phyloP scores from a whole-genome alignment of 2,329 filamentous ascomycete species.

The Diplodia intermedia region DNA sequence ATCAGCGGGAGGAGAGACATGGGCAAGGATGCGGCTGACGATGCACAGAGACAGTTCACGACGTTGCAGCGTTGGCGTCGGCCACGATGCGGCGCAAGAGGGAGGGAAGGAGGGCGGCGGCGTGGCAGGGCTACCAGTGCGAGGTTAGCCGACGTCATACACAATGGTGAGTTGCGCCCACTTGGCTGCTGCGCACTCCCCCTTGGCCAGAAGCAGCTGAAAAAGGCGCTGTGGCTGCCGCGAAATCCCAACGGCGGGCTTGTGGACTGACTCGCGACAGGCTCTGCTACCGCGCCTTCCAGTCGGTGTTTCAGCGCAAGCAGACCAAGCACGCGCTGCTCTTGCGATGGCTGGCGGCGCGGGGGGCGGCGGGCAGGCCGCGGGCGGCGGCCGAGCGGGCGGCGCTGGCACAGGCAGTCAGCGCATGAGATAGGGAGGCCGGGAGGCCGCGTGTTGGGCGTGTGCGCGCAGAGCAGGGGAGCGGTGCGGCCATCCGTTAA shows the following conservation, averaged over 20 bases:
- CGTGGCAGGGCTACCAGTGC: constrained; percentile 19
- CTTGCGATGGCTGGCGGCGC: constrained; percentile 68
- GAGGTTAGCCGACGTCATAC: constrained; percentile 32
- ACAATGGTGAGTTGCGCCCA: constrained; percentile 30
- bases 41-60: constrained; percentile 28
- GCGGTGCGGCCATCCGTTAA: constrained; percentile 17
- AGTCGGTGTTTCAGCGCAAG: constrained; percentile 69
- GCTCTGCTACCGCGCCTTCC: constrained; percentile 74
- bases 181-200: constrained; percentile 15
- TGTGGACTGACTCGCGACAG: constrained; percentile 49
- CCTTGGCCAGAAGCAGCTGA: constrained; percentile 20
- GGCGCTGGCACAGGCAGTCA: constrained; percentile 12
- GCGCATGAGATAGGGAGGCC: constrained; percentile 24
- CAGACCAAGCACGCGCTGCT: constrained; percentile 73
- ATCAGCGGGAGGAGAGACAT: constrained; percentile 31
- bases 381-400: constrained; percentile 15
- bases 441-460: constrained; percentile 16
- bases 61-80: constrained; percentile 23
- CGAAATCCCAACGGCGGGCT: constrained; percentile 23
- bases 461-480: constrained; percentile 8
- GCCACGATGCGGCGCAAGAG: constrained; percentile 28
- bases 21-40: constrained; percentile 25
- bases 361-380: background rate
- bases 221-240: constrained; percentile 13
- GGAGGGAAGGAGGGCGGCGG: constrained; percentile 3